Base-by-base conservation (phyloP, 2,329 filamentous ascomycete genomes). In the Biscogniauxia marginata region DNA sequence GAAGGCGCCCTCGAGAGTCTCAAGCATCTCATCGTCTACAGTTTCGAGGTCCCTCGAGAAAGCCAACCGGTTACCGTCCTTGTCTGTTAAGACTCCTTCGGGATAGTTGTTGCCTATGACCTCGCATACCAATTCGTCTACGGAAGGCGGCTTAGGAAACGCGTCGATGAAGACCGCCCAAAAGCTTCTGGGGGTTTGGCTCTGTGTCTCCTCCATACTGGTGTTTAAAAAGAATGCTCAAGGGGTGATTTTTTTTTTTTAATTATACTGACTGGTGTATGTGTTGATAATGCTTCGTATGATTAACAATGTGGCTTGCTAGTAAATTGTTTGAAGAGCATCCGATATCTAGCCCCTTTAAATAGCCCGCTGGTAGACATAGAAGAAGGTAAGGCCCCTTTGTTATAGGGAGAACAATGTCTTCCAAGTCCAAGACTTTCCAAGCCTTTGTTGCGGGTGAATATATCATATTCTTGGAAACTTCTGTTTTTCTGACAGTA, bases 81-180 rank as follows among this genome's bases (percentile, higher is more conserved):
- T 50, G 23, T 58, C 46, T 7, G 18, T 51, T 18, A 55, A n/a
- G 11, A 55, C 25, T 7, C 58, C 55, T 9, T 23, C 45, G 8
- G 55, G 53, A 34, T 48, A 59, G 16, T 50, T 21, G 13, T 54
- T 24, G 3, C 16, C 46, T 2, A 60, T 45, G 11, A 52, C 22
- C 48, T 50, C 25, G 22, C 51, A 57, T 25, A 60, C 55, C 4
- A 57, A 25, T 22, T 60, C 57, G 23, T 55, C 55, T 0, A 55
- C 49, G 1, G 46, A 43, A n/a, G 52, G 55, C 19, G 48, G 21
- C 3, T 47, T 47, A 18, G 55, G 52, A 9, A 55, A 6, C 1
- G 50, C 46, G 3, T 22, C 3, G 18, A 46, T 22, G 13, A 57
- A 59, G 11, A 53, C 49, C 7, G 50, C 11, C 52, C 52, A 57